Evolutionary conservation across 2,329 filamentous ascomycete genomes (phyloP).

Genomic region (Cercospora sojina): DNA sequence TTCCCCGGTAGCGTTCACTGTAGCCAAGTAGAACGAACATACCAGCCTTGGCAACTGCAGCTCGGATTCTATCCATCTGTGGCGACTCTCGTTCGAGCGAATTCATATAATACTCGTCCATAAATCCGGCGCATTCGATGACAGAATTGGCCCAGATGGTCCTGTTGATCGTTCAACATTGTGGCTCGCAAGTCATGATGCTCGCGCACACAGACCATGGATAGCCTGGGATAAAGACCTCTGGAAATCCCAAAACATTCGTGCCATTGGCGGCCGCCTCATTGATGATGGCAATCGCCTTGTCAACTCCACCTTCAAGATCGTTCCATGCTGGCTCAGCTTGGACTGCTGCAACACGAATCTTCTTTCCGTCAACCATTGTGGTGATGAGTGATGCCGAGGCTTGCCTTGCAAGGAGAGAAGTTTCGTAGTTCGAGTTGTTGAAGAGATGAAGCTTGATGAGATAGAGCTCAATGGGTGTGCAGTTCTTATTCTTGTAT

Average conservation of each 20-base stretch:
- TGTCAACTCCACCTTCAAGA: slow-evolving; percentile 38
- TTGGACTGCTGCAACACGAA: slow-evolving; percentile 16
- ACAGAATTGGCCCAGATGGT: slow-evolving; percentile 35
- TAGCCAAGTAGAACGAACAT: slow-evolving; percentile 56
- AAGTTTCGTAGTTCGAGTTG: too few relatives aligned
- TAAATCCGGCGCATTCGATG: slow-evolving; percentile 38
- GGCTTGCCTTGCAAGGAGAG: not conserved
- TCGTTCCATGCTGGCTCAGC: slow-evolving; percentile 32
- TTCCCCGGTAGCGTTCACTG: slow-evolving; percentile 53
- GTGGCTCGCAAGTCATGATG: slow-evolving; percentile 52
- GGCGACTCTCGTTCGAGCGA: slow-evolving; percentile 51
- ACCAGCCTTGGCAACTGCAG: slow-evolving; percentile 50
- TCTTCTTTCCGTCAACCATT: not conserved
- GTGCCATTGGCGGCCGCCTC: slow-evolving; percentile 52
- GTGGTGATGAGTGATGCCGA: not conserved
- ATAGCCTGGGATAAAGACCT: slow-evolving; percentile 42
- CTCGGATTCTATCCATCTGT: slow-evolving; percentile 56
- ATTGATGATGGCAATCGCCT: slow-evolving; percentile 54
- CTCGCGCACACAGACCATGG: slow-evolving; percentile 9
- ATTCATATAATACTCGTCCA: slow-evolving; percentile 50
- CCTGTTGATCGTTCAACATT: slow-evolving; percentile 38
- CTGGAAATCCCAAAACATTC: slow-evolving; percentile 56
- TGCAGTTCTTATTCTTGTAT: not conserved
- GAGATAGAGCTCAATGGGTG: not conserved
- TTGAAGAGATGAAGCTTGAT: not conserved